A percentile compares a stretch with the other conserved stretches of the same genome.
Conservation (phyloP, 2,329 filamentous ascomycete genomes). For the Aspergillus sojae region DNA sequence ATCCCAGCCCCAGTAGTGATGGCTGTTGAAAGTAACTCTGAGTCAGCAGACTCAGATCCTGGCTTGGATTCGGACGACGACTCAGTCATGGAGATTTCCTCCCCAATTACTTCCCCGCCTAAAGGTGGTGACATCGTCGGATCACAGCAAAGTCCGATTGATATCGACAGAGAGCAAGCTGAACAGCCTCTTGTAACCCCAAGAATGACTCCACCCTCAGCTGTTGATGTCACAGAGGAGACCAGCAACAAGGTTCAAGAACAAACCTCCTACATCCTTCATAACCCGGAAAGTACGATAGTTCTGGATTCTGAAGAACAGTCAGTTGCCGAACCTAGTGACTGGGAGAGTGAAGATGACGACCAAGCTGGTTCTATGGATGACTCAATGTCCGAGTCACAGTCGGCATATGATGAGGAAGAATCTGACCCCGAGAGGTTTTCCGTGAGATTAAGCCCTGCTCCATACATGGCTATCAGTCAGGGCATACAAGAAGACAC, state of each 20-base stretch:
- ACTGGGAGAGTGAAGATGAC: conserved; percentile 12
- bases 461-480: background rate
- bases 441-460: conserved; percentile 6
- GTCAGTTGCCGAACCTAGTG: conserved; percentile 1
- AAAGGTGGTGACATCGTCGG: conserved; percentile 15
- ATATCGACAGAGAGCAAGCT: conserved; percentile 16
- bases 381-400: conserved; percentile 11
- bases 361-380: conserved; percentile 10
- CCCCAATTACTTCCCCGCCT: conserved; percentile 27
- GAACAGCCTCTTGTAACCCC: conserved; percentile 26
- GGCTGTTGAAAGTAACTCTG: conserved; percentile 11
- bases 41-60: conserved; percentile 14
- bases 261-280: conserved; percentile 5
- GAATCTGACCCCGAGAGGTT: conserved; percentile 8
- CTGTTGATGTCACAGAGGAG: conserved; percentile 1
- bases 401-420: conserved; percentile 9
- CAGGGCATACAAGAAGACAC: background rate
- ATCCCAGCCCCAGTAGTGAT: conserved; percentile 6
- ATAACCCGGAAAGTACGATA: conserved; percentile 11
- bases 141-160: conserved; percentile 19
- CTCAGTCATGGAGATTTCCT: conserved; percentile 24
- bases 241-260: conserved; percentile 5
- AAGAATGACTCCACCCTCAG: conserved; percentile 26
- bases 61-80: conserved; percentile 24
- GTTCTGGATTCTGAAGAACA: conserved; percentile 7